phyloP scores from a whole-genome alignment of 352 stramenopile species.

The Phytophthora megakarya region DNA sequence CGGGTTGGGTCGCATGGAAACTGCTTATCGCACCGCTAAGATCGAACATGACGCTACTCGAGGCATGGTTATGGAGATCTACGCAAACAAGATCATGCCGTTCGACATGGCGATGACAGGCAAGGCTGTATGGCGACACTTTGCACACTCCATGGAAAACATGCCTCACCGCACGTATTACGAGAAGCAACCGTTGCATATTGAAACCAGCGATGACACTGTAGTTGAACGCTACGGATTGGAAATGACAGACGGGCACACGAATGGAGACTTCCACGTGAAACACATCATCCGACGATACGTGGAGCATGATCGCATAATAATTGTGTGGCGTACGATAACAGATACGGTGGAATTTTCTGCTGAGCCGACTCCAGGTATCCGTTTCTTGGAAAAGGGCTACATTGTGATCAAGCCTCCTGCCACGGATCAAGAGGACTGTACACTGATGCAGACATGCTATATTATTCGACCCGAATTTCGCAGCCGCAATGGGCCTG shows the following conservation, averaged over 20 bases:
- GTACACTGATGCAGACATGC: conserved; percentile 46
- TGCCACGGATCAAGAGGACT: conserved; percentile 27
- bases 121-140: conserved; percentile 43
- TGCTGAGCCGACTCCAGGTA: conserved; percentile 33
- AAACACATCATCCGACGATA: conserved; percentile 44
- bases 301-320: conserved; percentile 37
- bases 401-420: conserved; percentile 51
- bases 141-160: conserved; percentile 42
- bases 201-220: conserved; percentile 40
- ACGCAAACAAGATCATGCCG: conserved; percentile 45
- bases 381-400: conserved; percentile 46
- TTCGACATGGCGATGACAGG: conserved; percentile 40
- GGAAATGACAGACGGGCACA: conserved; percentile 37
- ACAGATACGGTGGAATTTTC: conserved; percentile 48
- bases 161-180: conserved; percentile 44
- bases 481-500: conserved; percentile 30
- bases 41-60: conserved; percentile 39
- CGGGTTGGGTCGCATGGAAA: conserved; percentile 39
- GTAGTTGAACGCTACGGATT: conserved; percentile 43
- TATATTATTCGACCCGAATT: conserved; percentile 48
- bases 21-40: conserved; percentile 35
- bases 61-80: conserved; percentile 48
- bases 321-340: conserved; percentile 47
- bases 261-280: conserved; percentile 42
- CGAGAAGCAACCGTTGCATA: conserved; percentile 43